Base-by-base conservation (phyloP, 2,329 filamentous ascomycete species). In the Pyrenophora seminiperda region DNA sequence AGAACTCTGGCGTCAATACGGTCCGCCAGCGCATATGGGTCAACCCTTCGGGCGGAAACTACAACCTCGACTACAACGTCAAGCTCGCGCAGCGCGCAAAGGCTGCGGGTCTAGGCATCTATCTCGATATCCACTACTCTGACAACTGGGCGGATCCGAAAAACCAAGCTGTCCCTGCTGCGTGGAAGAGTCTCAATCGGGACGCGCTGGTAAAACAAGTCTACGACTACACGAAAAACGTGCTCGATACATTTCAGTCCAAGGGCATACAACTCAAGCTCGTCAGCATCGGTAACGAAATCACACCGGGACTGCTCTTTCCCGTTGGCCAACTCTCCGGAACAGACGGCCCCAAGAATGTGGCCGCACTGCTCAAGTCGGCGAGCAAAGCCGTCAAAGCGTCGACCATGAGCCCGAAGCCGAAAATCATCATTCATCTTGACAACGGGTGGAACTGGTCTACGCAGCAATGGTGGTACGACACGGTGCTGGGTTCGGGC, bases 371-470 rank as follows among this genome's bases (percentile, higher is more conserved):
- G 17, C 78, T 90, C 7, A 82, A 87, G 64, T 84, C 84, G 5
- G 87, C 83, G 0, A 78, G 83, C 0, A 80, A 77, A 49, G 88
- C 83, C 2, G 79, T 91, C 62, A 87, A 84, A 61, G 83, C 87
- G 62, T 86, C 83, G 4, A 75, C 71, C 3, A 73, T 88, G 19
- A 69, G 68, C 32, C 76, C 80, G 0, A 79, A 81, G 54, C 85
- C 87, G 1, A 82, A 85, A 66, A 88, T 90, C 69, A 85, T 90
- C 84, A 82, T 90, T 32, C 88, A 90, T 63, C 78, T 90, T 3
- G 86, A 90, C 68, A 87, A 89, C 63, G 87, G 87, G n/a, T 91
- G 86, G 85, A 80, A 87, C 56, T 88, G 83, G 84, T 76, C 72
- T 3, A 81, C 81, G 2, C 86, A 90, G 66, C 73, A 86, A 53